Percentiles rank a stretch among this genome's conserved stretches.
Conservation (phyloP, 345 rosid species). For the Citrus trifoliata region DNA sequence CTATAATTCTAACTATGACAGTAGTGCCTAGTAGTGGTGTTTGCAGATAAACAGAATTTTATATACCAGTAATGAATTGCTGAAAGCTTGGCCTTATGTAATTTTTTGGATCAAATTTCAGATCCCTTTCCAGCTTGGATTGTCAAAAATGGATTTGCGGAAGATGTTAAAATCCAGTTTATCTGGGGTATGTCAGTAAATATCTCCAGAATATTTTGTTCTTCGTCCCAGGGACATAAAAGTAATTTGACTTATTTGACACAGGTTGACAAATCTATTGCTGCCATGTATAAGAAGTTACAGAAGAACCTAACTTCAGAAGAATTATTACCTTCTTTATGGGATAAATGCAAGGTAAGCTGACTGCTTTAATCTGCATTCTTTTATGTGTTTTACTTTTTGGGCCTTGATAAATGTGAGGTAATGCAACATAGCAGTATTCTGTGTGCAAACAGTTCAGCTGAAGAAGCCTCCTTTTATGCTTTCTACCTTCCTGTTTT, state of each 20-base stretch:
- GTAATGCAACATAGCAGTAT: no score
- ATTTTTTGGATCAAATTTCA: conserved; percentile 29
- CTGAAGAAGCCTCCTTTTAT: not conserved
- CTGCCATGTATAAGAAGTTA: conserved; percentile 89
- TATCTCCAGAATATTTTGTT: not conserved
- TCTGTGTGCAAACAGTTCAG: no score
- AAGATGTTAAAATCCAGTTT: conserved; percentile 80
- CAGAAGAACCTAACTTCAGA: conserved; percentile 95
- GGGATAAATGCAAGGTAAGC: conserved; percentile 99
- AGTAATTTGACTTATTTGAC: conserved; percentile 4
- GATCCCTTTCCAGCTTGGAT: conserved; percentile 93
- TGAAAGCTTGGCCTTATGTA: not conserved
- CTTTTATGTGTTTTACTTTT: no score
- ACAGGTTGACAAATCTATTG: conserved; percentile 87
- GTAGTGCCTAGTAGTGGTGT: not conserved
- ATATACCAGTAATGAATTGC: not conserved
- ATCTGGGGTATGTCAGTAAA: conserved; percentile 66
- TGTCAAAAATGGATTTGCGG: conserved; percentile 84
- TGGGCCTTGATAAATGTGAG: no score
- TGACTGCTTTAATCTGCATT: not conserved
- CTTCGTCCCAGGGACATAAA: not conserved
- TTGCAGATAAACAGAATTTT: not conserved
- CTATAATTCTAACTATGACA: not conserved
- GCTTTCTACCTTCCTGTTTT: not conserved
- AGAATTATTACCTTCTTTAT: conserved; percentile 84